Conservation (phyloP, 2,329 filamentous ascomycete genomes). For the Lasiodiplodia citricola region DNA sequence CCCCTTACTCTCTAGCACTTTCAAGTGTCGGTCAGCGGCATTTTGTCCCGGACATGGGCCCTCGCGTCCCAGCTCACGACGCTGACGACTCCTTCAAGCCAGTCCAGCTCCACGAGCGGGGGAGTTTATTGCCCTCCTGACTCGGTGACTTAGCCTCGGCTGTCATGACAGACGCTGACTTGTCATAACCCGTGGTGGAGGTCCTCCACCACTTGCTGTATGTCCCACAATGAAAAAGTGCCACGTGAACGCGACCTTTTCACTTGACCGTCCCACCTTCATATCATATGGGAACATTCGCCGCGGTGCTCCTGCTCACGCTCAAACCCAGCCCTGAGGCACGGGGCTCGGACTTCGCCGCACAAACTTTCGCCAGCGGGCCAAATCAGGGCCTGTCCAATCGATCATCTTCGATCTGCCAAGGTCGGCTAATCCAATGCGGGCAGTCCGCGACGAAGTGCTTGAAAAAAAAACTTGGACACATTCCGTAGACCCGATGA, state of each 20-base stretch:
- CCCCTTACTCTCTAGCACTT: background rate
- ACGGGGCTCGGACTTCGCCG: constrained; percentile 15
- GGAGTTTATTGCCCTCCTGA: constrained; percentile 2
- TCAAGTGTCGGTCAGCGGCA: background rate
- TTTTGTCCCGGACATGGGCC: background rate
- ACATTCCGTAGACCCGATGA: background rate
- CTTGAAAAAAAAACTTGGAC: background rate
- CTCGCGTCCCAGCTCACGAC: background rate
- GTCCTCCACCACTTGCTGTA: background rate
- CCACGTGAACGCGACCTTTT: constrained; percentile 4
- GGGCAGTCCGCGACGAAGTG: constrained; percentile 12
- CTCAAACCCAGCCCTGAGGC: background rate
- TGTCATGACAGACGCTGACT: background rate
- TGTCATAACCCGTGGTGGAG: background rate
- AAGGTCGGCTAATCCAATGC: constrained; percentile 7
- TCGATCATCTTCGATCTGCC: constrained; percentile 19
- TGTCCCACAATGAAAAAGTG: background rate
- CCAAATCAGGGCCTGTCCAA: constrained; percentile 3
- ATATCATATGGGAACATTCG: background rate
- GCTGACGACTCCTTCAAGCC: background rate
- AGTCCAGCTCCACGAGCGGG: background rate
- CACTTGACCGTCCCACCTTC: constrained; percentile 2
- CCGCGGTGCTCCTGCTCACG: background rate
- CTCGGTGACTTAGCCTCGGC: background rate
- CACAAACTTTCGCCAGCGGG: constrained; percentile 1